Evolutionary conservation across 768 basidiomycete species (phyloP), one percentile per base, ranked within the genome.

Genomic region (Paxillus rubicundulus): DNA sequence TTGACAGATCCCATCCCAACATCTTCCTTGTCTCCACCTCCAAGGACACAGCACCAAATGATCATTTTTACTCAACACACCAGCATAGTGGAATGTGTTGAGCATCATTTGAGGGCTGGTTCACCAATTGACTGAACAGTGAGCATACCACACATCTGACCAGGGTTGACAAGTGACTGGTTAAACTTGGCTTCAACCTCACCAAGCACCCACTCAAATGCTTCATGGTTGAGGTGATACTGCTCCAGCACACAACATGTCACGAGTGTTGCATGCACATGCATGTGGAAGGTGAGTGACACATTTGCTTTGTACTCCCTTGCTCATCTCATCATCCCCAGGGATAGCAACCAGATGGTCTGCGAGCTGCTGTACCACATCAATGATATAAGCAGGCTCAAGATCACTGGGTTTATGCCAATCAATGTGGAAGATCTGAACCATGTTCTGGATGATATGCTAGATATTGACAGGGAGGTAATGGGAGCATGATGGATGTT

Each of bases 31-130:
- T 94, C 89, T 9, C 79, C 79, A 37, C 86, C 85, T 39, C 89
- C 88, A 45, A 90, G 71, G 8, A 98, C 88, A 77, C 97, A 91
- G 70, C 97, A 96, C 41, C 97, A 95, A 61, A 99, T 89, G 61
- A 98, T 82, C 97, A 72, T 97, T 98, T 75, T 98, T 98, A 65
- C 90, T 93, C n/a, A 97, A 96, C 21, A 99, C 97, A 87, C 97
- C 97, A 55, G 97, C 97, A 68, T 98, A 98, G 73, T 99, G 97
- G 90, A 98, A 99, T 0, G 97, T 98, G 71, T 99, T 99, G 53
- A 99, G 72, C 6, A 97, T 98, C 97, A 99, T 98, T 74, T 99
- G 97, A 1, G 97, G 5, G 97, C 97, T 0, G 97, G 97, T 76
- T 98, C 97, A 70, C 97, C 97, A 58, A 98, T 99, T 0, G 97